Base-by-base conservation (phyloP, 192 early-diverging fungal species). In the Piromyces finnis region DNA sequence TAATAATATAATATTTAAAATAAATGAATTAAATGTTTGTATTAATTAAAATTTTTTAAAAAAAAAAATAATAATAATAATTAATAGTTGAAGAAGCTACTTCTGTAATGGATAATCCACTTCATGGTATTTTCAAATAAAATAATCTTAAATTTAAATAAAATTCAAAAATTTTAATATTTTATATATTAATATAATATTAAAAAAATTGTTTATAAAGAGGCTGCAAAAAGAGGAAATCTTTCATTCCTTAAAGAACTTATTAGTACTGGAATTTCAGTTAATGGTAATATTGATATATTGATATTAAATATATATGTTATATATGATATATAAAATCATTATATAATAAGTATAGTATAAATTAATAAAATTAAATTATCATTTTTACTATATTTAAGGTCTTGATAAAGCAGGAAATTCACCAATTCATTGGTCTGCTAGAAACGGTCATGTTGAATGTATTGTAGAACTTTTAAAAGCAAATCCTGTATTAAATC, bases 191-290 rank as follows among this genome's bases (percentile, higher is more conserved):
- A 32, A 32, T 32, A 32, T 32, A 32, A 32, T 32, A 32, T 32
- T n/a, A n/a, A n/a, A n/a, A n/a, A 32, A 6, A 32, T 32, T 6
- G 9, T 37, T 37, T 37, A 68, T n/a, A 22, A 9, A 68, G 80
- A 81, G n/a, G 80, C 80, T 30, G 36, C 41, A 27, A 81, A 81
- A 13, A 77, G 80, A 77, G 80, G 80, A 77, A 81, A 81, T 12
- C 2, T 79, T 29, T 29, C 16, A 18, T 81, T 81, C 80, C 80
- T 81, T 32, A 28, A 30, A 29, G 80, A 81, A 30, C 51, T 81
- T n/a, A 77, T 81, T 35, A 79, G 30, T 16, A 32, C 36, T 29
- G 80, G 80, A 17, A 79, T 79, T 26, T 81, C 80, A 32, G 80
- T 81, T 18, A 81, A 81, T 37, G 51, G 51, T 68, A 68, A 26